Base-by-base conservation (phyloP, 768 basidiomycete genomes). In the Porphyrellus cyaneotinctus region DNA sequence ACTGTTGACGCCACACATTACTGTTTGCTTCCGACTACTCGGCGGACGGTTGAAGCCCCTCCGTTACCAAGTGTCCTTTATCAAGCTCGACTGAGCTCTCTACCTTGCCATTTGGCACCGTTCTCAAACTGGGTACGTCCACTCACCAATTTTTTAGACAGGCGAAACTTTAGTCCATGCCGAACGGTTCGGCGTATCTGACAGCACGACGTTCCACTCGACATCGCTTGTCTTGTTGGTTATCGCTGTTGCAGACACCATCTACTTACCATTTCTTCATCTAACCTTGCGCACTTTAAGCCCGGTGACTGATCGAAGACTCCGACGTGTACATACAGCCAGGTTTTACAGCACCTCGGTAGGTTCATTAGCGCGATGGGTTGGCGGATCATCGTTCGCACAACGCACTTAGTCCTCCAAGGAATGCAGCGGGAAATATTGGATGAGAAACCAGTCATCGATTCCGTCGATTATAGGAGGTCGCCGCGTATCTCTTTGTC, bases 141-240 rank as follows among this genome's bases (percentile, higher is more conserved):
- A n/a, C 14, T 13, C 33, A 45, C 45, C 51, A 51, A 50, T 14
- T 38, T 47, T 30, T n/a, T 33, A 5, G 36, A 17, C 26, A 41
- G 26, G 22, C 11, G 28, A 51, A 20, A 42, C 30, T 17, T 36
- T 36, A 12, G n/a, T 4, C 22, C n/a, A 30, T 45, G 17, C 30
- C 49, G 18, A 44, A 42, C 22, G n/a, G n/a, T n/a, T 2, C 5
- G 23, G 30, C 11, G 56, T 54, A 35, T 56, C 50, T 52, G 50
- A 32, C 5, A 13, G 15, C 30, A 30, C 12, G 30, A 24, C 14
- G 43, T 51, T n/a, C 36, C 35, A 13, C 38, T 35, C 41, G 53
- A 59, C 57, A 26, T 47, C 60, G 57, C 60, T 55, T 61, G 51
- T 46, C 48, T 42, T 44, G 17, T 32, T 47, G 30, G 36, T 35